A percentile compares a stretch with the other conserved stretches of the same genome.
Evolutionary conservation across 164 flowering plant species (phyloP).

Genomic region (Vitis amurensis): DNA sequence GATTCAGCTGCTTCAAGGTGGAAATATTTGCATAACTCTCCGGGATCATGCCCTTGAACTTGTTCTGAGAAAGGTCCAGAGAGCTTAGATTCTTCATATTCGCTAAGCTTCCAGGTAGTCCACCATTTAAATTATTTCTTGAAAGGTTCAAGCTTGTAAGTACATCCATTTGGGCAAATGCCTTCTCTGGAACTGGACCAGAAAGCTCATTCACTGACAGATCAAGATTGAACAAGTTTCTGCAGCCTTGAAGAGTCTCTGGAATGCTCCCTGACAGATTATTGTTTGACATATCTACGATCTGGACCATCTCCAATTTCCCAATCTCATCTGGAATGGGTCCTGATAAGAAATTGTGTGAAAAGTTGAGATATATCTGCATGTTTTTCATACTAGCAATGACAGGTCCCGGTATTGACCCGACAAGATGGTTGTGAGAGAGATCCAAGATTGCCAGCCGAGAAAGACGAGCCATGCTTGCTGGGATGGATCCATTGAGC

Average conservation of each 20-base stretch:
- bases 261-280: constrained; percentile 69
- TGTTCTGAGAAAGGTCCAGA: constrained; percentile 69
- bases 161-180: constrained; percentile 28
- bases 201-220: constrained; percentile 60
- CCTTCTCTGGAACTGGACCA: constrained; percentile 40
- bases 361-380: constrained; percentile 57
- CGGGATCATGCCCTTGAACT: constrained; percentile 59
- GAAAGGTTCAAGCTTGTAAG: constrained; percentile 64
- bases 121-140: constrained; percentile 49
- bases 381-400: constrained; percentile 43
- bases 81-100: constrained; percentile 40
- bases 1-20: constrained; percentile 54
- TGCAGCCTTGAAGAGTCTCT: constrained; percentile 45
- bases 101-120: constrained; percentile 42
- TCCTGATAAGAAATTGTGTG: constrained; percentile 56
- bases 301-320: constrained; percentile 60
- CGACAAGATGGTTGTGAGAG: constrained; percentile 64
- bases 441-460: constrained; percentile 55
- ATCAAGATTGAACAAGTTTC: constrained; percentile 55
- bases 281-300: constrained; percentile 72
- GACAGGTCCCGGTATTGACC: constrained; percentile 51
- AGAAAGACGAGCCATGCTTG: constrained; percentile 37
- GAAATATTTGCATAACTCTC: constrained; percentile 39
- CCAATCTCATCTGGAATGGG: constrained; percentile 67
- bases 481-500: constrained; percentile 67